These are phyloP conservation scores for Penicillium argentinense DNA, from an alignment of 495 filamentous ascomycete species.

Conservation along the genomic window DNA sequence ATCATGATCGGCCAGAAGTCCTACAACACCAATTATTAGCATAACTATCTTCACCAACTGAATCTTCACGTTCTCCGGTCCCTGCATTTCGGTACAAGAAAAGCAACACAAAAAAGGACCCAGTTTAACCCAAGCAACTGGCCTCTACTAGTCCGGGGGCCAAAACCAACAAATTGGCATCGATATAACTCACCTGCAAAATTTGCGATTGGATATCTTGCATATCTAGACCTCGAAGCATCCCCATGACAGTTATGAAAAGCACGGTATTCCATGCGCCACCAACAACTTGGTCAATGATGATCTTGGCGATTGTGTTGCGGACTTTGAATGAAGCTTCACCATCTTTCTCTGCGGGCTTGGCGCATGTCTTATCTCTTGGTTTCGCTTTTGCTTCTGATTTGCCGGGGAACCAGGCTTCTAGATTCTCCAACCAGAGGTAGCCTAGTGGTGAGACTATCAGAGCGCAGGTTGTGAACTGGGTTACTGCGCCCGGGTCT, in stretches of 20 bases:
- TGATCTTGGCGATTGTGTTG: conserved; percentile 74
- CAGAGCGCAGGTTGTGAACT: conserved; percentile 71
- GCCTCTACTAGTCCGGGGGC: too few relatives aligned
- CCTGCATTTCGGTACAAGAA: too few relatives aligned
- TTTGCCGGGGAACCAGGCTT: conserved; percentile 49
- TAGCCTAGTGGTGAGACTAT: conserved; percentile 75
- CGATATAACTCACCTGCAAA: conserved; percentile 29
- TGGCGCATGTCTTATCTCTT: conserved; percentile 21
- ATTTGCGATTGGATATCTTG: conserved; percentile 28
- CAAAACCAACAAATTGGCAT: too few relatives aligned
- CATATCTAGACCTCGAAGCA: conserved; percentile 39
- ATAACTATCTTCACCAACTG: too few relatives aligned
- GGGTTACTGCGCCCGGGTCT: conserved; percentile 60
- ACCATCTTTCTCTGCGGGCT: too few relatives aligned
- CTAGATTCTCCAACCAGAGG: conserved; percentile 66
- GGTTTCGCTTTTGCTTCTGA: conserved; percentile 15
- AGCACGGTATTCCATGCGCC: conserved; percentile 69
- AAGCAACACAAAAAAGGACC: too few relatives aligned
- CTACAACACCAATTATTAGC: conserved; percentile 16
- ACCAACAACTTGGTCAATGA: conserved; percentile 77
- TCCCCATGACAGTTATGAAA: conserved; percentile 58
- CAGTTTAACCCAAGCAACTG: too few relatives aligned
- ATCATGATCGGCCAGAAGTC: conserved; percentile 68
- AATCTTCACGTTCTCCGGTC: neutral
- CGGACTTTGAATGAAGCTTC: conserved; percentile 61